A percentile compares a stretch with the other conserved stretches of the same genome.
Evolutionary conservation across 768 basidiomycete genomes (phyloP).

Genomic region (Ramaria sp.): DNA sequence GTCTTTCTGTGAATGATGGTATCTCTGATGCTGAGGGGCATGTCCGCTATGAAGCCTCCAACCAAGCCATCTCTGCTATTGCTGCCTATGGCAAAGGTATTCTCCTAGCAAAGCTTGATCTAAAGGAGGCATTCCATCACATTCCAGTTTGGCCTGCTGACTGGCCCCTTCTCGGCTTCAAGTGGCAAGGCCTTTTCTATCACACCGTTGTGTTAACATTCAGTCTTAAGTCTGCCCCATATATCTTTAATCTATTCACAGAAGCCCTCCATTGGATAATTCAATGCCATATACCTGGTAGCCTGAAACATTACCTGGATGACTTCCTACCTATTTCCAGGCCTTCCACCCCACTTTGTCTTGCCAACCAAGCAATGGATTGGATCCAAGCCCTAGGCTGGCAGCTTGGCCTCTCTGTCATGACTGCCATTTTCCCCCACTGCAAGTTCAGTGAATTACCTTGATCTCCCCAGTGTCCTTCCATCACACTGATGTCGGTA

Average conservation of each 20-base stretch:
- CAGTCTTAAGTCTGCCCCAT: slow-evolving; percentile 23
- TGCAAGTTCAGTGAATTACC: no score
- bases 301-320: slow-evolving; percentile 12
- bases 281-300: slow-evolving; percentile 18
- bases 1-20: no score
- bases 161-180: slow-evolving; percentile 24
- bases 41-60: slow-evolving; percentile 25
- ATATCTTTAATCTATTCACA: slow-evolving; percentile 32
- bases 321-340: slow-evolving; percentile 20
- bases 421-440: no score
- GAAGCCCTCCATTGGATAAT: slow-evolving; percentile 33
- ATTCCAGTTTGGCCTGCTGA: slow-evolving; percentile 22
- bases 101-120: slow-evolving; percentile 26
- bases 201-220: slow-evolving; percentile 24
- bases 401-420: slow-evolving; percentile 22
- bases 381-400: slow-evolving; percentile 22
- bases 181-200: slow-evolving; percentile 22
- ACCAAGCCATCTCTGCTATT: background rate
- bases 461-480: no score
- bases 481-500: no score
- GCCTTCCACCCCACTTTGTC: background rate
- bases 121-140: slow-evolving; percentile 28
- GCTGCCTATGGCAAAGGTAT: slow-evolving; percentile 17
- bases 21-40: no score
- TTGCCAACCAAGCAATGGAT: slow-evolving; percentile 15